Conservation (phyloP, 352 stramenopile species). For the Phytophthora sojae region DNA sequence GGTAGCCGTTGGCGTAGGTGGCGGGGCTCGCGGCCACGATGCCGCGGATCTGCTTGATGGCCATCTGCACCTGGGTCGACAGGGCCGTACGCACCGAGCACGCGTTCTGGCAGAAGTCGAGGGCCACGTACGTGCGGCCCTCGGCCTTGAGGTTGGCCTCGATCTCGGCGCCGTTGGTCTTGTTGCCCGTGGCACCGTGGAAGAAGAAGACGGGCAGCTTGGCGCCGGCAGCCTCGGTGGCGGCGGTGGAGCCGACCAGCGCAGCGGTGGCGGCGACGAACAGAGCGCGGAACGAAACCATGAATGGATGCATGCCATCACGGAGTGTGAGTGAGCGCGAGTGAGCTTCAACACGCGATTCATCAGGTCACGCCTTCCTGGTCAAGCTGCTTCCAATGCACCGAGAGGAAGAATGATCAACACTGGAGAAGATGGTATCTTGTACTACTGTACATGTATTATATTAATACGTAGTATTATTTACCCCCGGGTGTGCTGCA, state of each 20-base stretch:
- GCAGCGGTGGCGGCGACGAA: constrained; percentile 20
- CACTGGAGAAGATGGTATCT: no score
- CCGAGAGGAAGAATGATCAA: no score
- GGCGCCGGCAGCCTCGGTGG: constrained; percentile 15
- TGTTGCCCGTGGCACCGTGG: constrained; percentile 49
- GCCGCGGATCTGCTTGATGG: constrained; percentile 50
- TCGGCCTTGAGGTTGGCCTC: constrained; percentile 48
- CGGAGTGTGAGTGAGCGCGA: neutral
- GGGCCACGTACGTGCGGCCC: constrained; percentile 42
- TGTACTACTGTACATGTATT: no score
- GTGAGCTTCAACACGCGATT: constrained; percentile 1
- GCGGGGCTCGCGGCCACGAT: constrained; percentile 39
- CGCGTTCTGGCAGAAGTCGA: constrained; percentile 51
- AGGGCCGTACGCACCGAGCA: constrained; percentile 49
- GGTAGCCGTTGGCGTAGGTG: constrained; percentile 53
- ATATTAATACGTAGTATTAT: no score
- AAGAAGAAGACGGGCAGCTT: constrained; percentile 65
- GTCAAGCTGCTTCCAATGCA: neutral
- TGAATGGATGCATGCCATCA: constrained; percentile 1
- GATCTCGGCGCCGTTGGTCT: constrained; percentile 38
- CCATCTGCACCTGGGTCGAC: constrained; percentile 48
- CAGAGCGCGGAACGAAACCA: constrained; percentile 25
- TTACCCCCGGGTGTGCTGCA: no score
- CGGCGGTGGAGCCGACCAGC: constrained; percentile 17
- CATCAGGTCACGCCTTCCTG: neutral